These are phyloP conservation scores for Galium porrigens DNA, from an alignment of 305 asterid genomes.

Conservation along the genomic window DNA sequence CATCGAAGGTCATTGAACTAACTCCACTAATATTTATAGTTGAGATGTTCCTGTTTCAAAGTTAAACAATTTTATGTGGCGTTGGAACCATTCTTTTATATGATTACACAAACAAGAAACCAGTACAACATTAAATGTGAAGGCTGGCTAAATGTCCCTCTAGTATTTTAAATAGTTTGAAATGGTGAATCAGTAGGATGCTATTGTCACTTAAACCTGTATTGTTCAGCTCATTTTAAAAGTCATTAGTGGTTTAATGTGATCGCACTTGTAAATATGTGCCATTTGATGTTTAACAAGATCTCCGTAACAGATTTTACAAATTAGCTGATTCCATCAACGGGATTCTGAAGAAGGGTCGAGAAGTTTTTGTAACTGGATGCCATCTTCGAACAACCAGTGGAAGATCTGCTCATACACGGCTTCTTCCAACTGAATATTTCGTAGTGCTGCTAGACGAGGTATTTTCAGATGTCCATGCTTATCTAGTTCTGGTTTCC, in stretches of 20 bases:
- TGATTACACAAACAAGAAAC: background rate
- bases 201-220: background rate
- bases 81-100: background rate
- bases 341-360: constrained; percentile 74
- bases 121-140: background rate
- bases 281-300: constrained; percentile 19
- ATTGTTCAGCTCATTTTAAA: background rate
- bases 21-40: background rate
- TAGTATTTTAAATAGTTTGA: background rate
- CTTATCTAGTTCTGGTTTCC: background rate
- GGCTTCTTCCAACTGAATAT: constrained; percentile 85
- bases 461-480: constrained; percentile 30
- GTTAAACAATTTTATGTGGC: background rate
- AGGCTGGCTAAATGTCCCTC: constrained; percentile 3
- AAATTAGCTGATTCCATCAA: constrained; percentile 55
- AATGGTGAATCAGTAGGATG: background rate
- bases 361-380: constrained; percentile 79
- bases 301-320: constrained; percentile 49
- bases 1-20: constrained; percentile 47
- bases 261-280: background rate
- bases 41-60: background rate
- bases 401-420: constrained; percentile 35
- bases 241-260: background rate
- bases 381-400: constrained; percentile 66
- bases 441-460: constrained; percentile 68